These are phyloP conservation scores for Saussurea involucrata DNA, from an alignment of 129 eudicot species.

Conservation along the genomic window DNA sequence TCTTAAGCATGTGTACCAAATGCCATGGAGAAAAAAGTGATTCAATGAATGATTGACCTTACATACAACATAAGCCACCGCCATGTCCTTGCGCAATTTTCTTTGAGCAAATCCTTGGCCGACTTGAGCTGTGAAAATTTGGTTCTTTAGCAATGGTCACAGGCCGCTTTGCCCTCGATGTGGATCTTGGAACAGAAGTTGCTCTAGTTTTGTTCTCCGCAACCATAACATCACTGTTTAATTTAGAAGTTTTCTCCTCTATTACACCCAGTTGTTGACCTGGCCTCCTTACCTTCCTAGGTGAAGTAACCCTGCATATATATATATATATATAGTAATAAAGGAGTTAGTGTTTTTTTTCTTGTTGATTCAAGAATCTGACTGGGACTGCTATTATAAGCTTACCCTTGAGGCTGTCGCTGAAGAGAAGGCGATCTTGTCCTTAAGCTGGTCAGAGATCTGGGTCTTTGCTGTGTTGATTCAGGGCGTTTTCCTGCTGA, in stretches of 20 bases:
- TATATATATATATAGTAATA: not conserved
- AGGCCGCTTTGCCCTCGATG: slow-evolving; percentile 41
- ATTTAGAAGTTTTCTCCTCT: slow-evolving; percentile 37
- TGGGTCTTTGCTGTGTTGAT: slow-evolving; percentile 19
- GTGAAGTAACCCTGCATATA: slow-evolving; percentile 32
- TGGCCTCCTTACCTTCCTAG: slow-evolving; percentile 27
- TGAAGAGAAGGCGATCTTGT: slow-evolving; percentile 23
- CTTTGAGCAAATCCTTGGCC: slow-evolving; percentile 42
- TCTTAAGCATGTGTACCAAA: not conserved
- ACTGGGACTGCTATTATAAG: not conserved
- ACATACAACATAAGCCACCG: slow-evolving; percentile 21
- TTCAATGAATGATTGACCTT: slow-evolving; percentile 48
- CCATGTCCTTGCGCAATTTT: slow-evolving; percentile 23
- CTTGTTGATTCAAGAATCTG: not conserved
- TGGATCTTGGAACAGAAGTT: slow-evolving; percentile 33
- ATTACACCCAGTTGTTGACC: slow-evolving; percentile 44
- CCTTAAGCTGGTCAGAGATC: slow-evolving; percentile 20
- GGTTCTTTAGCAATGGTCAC: slow-evolving; percentile 54
- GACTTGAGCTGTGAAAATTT: slow-evolving; percentile 50
- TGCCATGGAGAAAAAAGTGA: not conserved
- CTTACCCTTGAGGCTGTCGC: slow-evolving; percentile 53
- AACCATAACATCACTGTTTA: slow-evolving; percentile 3
- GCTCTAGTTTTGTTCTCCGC: slow-evolving; percentile 26
- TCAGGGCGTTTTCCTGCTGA: slow-evolving; percentile 3
- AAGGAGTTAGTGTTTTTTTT: not conserved